A percentile compares a stretch with the other conserved stretches of the same genome.
Conservation (phyloP, 768 basidiomycete species). For the Leccinum subgranulosum region DNA sequence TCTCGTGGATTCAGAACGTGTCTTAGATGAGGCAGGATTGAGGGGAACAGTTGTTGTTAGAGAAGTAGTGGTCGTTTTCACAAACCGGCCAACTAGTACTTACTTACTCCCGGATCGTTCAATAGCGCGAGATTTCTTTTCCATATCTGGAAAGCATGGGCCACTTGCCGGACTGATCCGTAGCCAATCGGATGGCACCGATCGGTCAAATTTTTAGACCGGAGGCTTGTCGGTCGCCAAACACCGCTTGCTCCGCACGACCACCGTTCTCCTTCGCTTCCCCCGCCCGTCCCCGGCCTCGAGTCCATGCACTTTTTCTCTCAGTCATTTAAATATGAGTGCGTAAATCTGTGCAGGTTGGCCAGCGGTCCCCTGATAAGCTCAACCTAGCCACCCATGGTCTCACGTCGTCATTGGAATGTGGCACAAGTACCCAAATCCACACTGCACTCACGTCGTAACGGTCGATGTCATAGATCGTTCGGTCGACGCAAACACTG, state of each 20-base stretch:
- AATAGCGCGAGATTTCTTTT: slow-evolving; percentile 3
- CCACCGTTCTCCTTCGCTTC: slow-evolving; percentile 16
- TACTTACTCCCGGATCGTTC: too few species aligned
- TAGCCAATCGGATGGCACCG: slow-evolving; percentile 28
- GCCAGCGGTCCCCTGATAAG: slow-evolving; percentile 2
- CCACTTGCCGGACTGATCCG: slow-evolving; percentile 17
- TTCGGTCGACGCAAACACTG: slow-evolving; percentile 76
- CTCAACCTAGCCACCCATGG: slow-evolving; percentile 71
- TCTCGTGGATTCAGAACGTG: too few species aligned
- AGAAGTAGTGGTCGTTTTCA: too few species aligned
- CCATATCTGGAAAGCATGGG: not conserved
- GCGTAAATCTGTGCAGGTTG: slow-evolving; percentile 30
- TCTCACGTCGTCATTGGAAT: slow-evolving; percentile 88
- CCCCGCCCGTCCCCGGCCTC: slow-evolving; percentile 21
- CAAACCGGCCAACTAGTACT: too few species aligned
- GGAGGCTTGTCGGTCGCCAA: slow-evolving; percentile 8
- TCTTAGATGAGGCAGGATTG: too few species aligned
- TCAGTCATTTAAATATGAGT: slow-evolving; percentile 83
- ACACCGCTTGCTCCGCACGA: slow-evolving; percentile 17
- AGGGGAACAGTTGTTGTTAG: too few species aligned
- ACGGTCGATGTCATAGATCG: slow-evolving; percentile 87
- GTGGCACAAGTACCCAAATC: slow-evolving; percentile 96
- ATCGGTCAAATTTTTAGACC: slow-evolving; percentile 15
- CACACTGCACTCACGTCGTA: slow-evolving; percentile 84
- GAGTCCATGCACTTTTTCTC: slow-evolving; percentile 80